A percentile compares a stretch with the other conserved stretches of the same genome.
phyloP scores from a whole-genome alignment of 1,284 basidiomycete species.

The Phylloboletellus chloephorus region DNA sequence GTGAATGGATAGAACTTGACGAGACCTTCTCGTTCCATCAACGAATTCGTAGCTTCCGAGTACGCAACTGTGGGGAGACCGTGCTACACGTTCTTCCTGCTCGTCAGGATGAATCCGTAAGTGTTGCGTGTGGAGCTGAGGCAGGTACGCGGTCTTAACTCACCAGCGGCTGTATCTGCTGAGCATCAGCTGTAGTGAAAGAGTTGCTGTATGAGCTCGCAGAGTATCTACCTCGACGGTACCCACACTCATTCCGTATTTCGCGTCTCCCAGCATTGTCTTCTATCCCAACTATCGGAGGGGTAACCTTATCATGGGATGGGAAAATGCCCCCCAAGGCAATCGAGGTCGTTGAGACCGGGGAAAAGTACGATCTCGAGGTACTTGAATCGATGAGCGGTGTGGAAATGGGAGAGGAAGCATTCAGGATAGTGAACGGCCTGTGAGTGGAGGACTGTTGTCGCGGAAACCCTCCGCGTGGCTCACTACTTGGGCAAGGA shows the following conservation, averaged over 20 bases:
- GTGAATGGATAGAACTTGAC: constrained; percentile 69
- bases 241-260: constrained; percentile 54
- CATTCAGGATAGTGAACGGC: constrained; percentile 59
- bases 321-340: constrained; percentile 45
- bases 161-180: neutral
- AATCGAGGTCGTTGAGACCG: constrained; percentile 50
- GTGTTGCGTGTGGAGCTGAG: constrained; percentile 46
- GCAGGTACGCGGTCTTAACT: constrained; percentile 40
- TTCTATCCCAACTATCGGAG: constrained; percentile 28
- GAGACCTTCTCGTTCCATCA: constrained; percentile 49
- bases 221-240: constrained; percentile 59
- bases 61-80: constrained; percentile 44
- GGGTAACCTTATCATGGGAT: constrained; percentile 44
- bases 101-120: constrained; percentile 37
- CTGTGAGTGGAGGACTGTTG: constrained; percentile 42
- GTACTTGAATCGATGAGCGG: constrained; percentile 29
- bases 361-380: constrained; percentile 47
- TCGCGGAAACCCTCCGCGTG: neutral
- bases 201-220: constrained; percentile 63
- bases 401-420: constrained; percentile 41
- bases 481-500: constrained; percentile 26
- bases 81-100: constrained; percentile 46
- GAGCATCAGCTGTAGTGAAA: constrained; percentile 39
- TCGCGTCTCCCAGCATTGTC: constrained; percentile 35
- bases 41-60: constrained; percentile 48